Evolutionary conservation across 768 basidiomycete species (phyloP), one percentile per base, ranked within the genome.

Genomic region (Pleurotus tuoliensis): DNA sequence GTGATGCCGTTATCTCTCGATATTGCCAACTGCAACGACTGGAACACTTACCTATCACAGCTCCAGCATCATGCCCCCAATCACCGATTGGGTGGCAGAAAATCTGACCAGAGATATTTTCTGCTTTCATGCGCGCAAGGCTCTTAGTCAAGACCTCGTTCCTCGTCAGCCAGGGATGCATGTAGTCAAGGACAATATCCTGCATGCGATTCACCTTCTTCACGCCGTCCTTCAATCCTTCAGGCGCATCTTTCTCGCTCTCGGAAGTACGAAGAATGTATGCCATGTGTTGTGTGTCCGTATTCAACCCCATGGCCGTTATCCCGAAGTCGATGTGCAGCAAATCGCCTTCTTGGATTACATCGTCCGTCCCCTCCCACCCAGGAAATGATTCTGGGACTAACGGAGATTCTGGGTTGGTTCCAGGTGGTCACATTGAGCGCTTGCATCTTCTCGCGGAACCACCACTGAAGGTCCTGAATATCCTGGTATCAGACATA

Each of bases 321-420:
- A 83, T 78, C 1, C 82, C 80, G 61, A 79, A 81, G 63, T 82
- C 80, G 52, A 80, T 78, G 62, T 82, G 81, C 16, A 83, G 68
- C 58, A 82, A 70, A 62, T 82, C 79, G 46, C 79, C 79, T 64
- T 72, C 72, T 25, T 71, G 71, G 58, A 79, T 79, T 41, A 71
- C 65, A 59, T 71, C 67, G 20, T 69, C 64, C 5, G 72, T 73
- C 13, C 73, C 77, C 43, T 66, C 65, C 74, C 76, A 76, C 18
- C 74, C 71, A 50, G 80, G 72, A 66, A 71, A 70, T 13, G 74
- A 70, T 55, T 72, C 67, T 60, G 76, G 66, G 6, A 65, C 68
- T 49, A 79, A 77, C 75, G 43, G 76, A 77, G 5, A 82, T 73
- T n/a, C 80, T 69, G 4, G 81, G 79, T 50, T 80, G 80, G 61